phyloP scores from a whole-genome alignment of 106 monocot genomes.

The Dendrobium officinale region DNA sequence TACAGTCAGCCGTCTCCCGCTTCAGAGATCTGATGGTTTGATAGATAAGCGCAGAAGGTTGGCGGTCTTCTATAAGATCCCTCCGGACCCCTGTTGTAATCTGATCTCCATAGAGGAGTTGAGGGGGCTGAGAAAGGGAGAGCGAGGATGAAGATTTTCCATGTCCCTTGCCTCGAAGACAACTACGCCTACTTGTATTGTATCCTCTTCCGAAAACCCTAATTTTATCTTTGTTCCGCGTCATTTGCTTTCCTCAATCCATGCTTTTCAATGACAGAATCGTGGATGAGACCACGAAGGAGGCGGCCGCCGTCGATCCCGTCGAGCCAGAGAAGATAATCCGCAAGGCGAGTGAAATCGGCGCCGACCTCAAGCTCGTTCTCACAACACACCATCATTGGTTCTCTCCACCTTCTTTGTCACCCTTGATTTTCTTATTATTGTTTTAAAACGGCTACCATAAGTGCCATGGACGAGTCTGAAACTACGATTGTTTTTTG shows the following conservation, averaged over 20 bases:
- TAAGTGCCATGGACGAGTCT: neutral
- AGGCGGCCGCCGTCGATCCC: slow-evolving; percentile 90
- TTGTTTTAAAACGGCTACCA: neutral
- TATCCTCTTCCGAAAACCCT: slow-evolving; percentile 16
- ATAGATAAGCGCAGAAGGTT: no score
- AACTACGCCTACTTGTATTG: slow-evolving; percentile 95
- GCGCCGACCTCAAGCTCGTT: slow-evolving; percentile 69
- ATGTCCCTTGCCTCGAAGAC: slow-evolving; percentile 78
- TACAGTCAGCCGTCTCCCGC: no score
- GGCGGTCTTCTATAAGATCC: no score
- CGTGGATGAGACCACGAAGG: slow-evolving; percentile 54
- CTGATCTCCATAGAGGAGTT: no score
- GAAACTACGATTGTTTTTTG: neutral
- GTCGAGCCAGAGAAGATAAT: slow-evolving; percentile 92
- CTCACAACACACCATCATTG: slow-evolving; percentile 98
- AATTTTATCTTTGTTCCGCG: neutral
- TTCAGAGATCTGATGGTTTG: no score
- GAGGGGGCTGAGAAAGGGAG: neutral
- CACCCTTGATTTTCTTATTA: neutral
- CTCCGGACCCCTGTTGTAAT: no score
- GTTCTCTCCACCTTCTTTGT: slow-evolving; percentile 17
- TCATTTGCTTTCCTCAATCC: neutral
- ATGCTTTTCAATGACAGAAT: slow-evolving; percentile 31
- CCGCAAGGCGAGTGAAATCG: slow-evolving; percentile 38
- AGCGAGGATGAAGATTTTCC: slow-evolving; percentile 59